Conservation (phyloP, 768 basidiomycete species). For the Boletus tomentosulus region DNA sequence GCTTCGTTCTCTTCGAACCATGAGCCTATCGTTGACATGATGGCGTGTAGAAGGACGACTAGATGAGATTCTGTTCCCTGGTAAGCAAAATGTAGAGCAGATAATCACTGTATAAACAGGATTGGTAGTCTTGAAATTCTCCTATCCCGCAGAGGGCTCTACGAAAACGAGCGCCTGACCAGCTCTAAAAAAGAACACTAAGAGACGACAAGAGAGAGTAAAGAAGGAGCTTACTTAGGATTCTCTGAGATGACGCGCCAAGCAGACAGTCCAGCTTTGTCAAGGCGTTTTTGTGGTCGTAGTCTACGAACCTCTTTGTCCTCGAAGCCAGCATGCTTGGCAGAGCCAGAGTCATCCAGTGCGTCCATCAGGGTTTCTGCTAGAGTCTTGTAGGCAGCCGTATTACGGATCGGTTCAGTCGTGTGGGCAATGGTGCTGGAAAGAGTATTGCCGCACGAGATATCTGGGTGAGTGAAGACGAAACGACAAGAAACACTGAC, state of each 20-base stretch:
- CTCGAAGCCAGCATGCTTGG: slow-evolving; percentile 94
- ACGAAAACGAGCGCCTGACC: slow-evolving; percentile 80
- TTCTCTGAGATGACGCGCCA: slow-evolving; percentile 59
- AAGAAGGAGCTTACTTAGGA: slow-evolving; percentile 62
- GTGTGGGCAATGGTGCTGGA: slow-evolving; percentile 82
- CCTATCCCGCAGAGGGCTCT: too few relatives aligned
- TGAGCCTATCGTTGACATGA: slow-evolving; percentile 80
- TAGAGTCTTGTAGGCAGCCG: slow-evolving; percentile 87
- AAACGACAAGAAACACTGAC: background rate
- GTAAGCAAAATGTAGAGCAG: slow-evolving; percentile 62
- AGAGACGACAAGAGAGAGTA: background rate
- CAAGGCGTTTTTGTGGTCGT: slow-evolving; percentile 77
- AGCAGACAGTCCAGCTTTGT: slow-evolving; percentile 70
- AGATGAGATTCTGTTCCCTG: slow-evolving; percentile 94
- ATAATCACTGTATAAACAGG: slow-evolving; percentile 63
- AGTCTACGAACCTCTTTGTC: slow-evolving; percentile 87
- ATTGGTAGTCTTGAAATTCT: slow-evolving; percentile 72
- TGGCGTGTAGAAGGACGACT: slow-evolving; percentile 71
- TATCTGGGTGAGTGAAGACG: slow-evolving; percentile 50
- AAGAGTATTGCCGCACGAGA: slow-evolving; percentile 77
- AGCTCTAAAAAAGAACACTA: slow-evolving; percentile 52
- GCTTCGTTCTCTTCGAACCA: slow-evolving; percentile 98
- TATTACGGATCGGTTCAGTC: slow-evolving; percentile 98
- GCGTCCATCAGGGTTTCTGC: slow-evolving; percentile 89
- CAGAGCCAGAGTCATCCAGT: slow-evolving; percentile 88